Evolutionary conservation across 257 asterid species (phyloP), one percentile per base, ranked within the genome.

Genomic region (Nicotiana obtusifolia): DNA sequence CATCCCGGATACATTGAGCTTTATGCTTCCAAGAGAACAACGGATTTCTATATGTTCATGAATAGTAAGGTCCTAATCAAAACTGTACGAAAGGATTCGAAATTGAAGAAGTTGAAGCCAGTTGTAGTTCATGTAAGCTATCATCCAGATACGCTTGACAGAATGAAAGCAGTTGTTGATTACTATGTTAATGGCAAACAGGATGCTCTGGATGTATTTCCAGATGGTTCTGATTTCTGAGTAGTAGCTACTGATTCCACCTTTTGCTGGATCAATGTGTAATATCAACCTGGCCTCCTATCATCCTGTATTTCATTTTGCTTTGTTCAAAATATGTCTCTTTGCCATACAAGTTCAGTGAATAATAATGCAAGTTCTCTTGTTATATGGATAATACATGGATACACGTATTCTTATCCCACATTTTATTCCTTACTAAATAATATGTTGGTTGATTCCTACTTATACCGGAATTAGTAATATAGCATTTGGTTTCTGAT

Each of bases 11-110:
- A 84, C 20, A 13, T 71, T 60, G 84, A 82, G 16, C 84, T 84
- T 24, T 76, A 84, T 84, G 84, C 78, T 62, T 76, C 84, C 2
- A 62, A 47, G 76, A 80, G 86, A 73, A 64, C 77, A 31, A 71
- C 80, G 84, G 79, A 84, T 80, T 44, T 84, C 31, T 73, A 73
- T 67, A 35, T 80, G 17, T 84, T 80, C 44, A 84, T 84, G 86
- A 84, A 84, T 28, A 80, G 84, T 65, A 84, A 84, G 62, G 83
- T 80, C 62, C 76, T 83, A 5, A 80, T 83, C 81, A 83, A 83
- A 44, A 59, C 64, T 2, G 53, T 80, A 60, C 44, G 86, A 61
- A 69, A 80, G 31, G 44, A 80, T 64, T 1, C 62, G 37, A 71
- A 33, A 44, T 73, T 84, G 52, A 80, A 84, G 56, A 84, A 84